These are phyloP conservation scores for Albophoma yamanashiensis DNA, from an alignment of 2,329 filamentous ascomycete genomes.

Conservation along the genomic window DNA sequence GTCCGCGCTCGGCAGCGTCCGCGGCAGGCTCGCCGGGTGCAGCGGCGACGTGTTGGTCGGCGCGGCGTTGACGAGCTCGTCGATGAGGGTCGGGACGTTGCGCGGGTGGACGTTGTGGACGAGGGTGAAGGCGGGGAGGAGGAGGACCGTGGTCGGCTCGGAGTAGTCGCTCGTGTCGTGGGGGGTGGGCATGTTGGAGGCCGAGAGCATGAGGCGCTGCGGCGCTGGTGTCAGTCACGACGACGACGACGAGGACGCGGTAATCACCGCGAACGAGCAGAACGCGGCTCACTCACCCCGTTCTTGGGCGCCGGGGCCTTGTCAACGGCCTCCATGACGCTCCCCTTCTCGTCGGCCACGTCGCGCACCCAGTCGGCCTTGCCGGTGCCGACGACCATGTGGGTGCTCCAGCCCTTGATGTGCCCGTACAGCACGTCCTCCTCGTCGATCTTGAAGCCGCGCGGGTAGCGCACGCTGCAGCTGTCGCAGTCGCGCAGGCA, in stretches of 20 bases:
- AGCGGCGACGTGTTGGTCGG: conserved; percentile 67
- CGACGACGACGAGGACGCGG: too few relatives aligned
- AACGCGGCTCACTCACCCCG: conserved; percentile 44
- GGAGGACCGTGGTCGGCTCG: conserved; percentile 65
- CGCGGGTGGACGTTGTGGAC: conserved; percentile 75
- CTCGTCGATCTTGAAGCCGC: conserved; percentile 61
- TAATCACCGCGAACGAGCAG: too few relatives aligned
- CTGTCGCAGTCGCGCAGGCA: conserved; percentile 78
- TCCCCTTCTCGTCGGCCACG: conserved; percentile 78
- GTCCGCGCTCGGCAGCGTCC: conserved; percentile 17
- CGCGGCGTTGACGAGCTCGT: conserved; percentile 55
- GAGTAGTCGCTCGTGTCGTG: conserved; percentile 51
- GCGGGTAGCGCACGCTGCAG: conserved; percentile 71
- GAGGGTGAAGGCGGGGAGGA: conserved; percentile 76
- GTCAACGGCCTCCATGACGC: conserved; percentile 68
- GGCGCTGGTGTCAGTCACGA: background rate
- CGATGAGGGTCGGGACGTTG: conserved; percentile 61
- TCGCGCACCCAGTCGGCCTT: conserved; percentile 92
- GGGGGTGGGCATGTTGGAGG: conserved; percentile 81
- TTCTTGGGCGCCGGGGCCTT: conserved; percentile 49
- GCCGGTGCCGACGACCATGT: conserved; percentile 86
- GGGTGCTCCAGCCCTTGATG: conserved; percentile 79
- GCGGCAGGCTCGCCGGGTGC: conserved; percentile 24
- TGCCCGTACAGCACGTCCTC: conserved; percentile 73
- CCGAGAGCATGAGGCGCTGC: conserved; percentile 79